Evolutionary conservation across 78 protist species (phyloP).

Genomic region (Dictyostelium firmibasis): DNA sequence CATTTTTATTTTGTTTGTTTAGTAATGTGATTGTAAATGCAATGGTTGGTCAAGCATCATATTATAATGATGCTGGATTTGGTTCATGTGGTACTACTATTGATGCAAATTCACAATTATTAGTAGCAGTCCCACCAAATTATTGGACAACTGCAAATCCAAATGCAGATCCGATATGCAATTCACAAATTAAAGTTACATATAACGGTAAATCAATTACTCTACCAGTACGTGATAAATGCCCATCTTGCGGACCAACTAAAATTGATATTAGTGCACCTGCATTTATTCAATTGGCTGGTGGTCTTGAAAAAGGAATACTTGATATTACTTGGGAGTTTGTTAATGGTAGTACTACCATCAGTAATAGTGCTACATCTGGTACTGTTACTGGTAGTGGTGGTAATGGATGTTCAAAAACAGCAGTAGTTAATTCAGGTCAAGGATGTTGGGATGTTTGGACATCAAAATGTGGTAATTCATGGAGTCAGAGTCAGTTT

Average conservation of each 20-base stretch:
- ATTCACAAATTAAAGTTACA: background rate
- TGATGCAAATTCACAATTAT: constrained; percentile 1
- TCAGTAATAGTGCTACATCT: background rate
- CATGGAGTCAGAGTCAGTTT: background rate
- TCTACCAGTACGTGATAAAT: constrained; percentile 5
- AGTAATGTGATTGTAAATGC: background rate
- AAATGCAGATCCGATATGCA: constrained; percentile 16
- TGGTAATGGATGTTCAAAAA: background rate
- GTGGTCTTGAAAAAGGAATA: background rate
- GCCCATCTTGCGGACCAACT: constrained; percentile 7
- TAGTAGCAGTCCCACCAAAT: constrained; percentile 15
- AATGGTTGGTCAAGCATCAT: constrained; percentile 4
- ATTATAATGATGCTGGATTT: constrained; percentile 6
- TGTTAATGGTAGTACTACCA: background rate
- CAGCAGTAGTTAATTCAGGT: constrained; percentile 2
- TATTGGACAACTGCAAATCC: constrained; percentile 25
- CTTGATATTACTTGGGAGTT: constrained; percentile 3
- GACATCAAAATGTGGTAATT: constrained; percentile 12
- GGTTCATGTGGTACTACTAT: background rate
- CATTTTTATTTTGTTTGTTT: background rate
- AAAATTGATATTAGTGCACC: constrained; percentile 11
- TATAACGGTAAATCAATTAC: background rate
- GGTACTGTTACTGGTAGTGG: background rate
- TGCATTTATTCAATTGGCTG: background rate
- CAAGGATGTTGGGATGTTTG: background rate